Base-by-base conservation (phyloP, 257 asterid genomes). In the Parsonsia alboflavescens region DNA sequence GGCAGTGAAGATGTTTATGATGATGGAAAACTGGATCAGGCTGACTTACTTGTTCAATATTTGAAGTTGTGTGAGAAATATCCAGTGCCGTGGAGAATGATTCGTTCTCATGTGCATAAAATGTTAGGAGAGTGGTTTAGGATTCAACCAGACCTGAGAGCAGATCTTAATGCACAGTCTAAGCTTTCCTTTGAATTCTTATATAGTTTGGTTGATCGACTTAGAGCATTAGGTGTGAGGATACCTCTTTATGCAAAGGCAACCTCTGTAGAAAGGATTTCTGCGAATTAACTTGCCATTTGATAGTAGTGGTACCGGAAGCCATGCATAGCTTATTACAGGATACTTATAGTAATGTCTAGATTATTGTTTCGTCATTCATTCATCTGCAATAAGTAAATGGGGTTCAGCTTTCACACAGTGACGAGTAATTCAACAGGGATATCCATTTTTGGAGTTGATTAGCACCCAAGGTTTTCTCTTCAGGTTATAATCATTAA, bases 21-120 rank as follows among this genome's bases (percentile, higher is more conserved):
- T 84, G 90, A 79, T 21, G 90, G 81, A 54, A 79, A 81, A 74
- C 79, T 92, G 36, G 97, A 92, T 83, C 97, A 92, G 82, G 96
- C 89, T 17, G 90, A 85, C 59, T 76, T 95, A 77, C 48, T 90
- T 76, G 84, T 85, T 11, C 96, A 92, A 74, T 95, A 95, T 80
- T 77, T 95, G 81, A 84, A 85, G 77, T 61, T 90, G 7, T 95
- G 98, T 59, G 97, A 92, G 89, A 84, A 76, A 77, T 82, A 90
- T 80, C 96, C 98, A 0, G 98, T 95, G 75, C 98, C 99, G 9
- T 95, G 99, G 99, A 86, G 97, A 76, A 95, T 95, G 89, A 80
- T 95, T 30, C 96, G 98, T 70, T 88, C 99, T 12, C 98, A 95
- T 19, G 91, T 95, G 80, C 99, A 95, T 79, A 92, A 89, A 88